Evolutionary conservation across 345 rosid species (phyloP), one percentile per base, ranked within the genome.

Genomic region (Syzygium oleosum): DNA sequence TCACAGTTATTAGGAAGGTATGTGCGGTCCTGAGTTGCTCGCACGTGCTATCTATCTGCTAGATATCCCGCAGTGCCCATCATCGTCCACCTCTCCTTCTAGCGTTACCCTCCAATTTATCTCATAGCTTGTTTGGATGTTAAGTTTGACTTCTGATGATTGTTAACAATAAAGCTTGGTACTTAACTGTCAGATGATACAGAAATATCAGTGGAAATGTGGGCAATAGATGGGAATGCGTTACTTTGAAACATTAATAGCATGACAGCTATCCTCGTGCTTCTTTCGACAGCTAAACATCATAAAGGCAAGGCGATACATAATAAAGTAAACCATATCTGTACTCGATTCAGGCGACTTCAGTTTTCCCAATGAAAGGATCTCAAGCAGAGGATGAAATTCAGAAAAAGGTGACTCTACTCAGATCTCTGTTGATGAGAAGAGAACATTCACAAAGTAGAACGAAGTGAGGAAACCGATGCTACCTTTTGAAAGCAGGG

Each of bases 381-480:
- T 22, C 41, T 65, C 78, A 15, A 16, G 78, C 12, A 65, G 38
- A 15, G 22, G 21, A 31, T 17, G 5, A 65, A 15, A 31, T 65
- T 31, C 12, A 10, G 22, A 31, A 65, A 31, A 65, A 31, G 11
- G 38, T 4, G 23, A 65, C 38, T 12, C 77, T 29, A 63, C 38
- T 63, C 77, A 63, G 5, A 87, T 55, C 59, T 87, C 51, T 25
- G 84, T 73, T 9, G 88, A 87, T 34, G 88, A 51, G 85, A 87
- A 87, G 52, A 87, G 83, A 77, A 51, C 84, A 85, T 84, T 85
- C 17, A 87, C 59, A 51, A 49, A 87, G 55, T 56, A 59, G 88
- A 87, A 87, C 9, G 61, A 59, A 25, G 86, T 46, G 79, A 87
- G 83, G 59, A 84, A 87, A 5, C 83, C 61, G 22, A 87, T 58